These are phyloP conservation scores for Laguncularia racemosa DNA, from an alignment of 345 rosid genomes.

Conservation along the genomic window DNA sequence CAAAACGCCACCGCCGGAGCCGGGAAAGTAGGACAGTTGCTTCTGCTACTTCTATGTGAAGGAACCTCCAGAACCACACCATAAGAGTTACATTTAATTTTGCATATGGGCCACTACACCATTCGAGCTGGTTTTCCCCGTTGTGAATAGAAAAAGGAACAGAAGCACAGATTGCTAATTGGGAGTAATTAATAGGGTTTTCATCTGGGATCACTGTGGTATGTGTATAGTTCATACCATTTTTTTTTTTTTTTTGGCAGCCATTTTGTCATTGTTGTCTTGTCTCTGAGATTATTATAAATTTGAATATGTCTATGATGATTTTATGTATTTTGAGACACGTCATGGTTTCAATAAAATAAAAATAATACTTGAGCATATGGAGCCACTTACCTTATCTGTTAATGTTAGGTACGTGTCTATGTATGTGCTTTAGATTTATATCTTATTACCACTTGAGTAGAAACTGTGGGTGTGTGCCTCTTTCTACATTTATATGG, in stretches of 20 bases:
- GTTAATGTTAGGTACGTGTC: too few relatives aligned
- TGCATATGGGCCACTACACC: background rate
- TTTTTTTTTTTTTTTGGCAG: background rate
- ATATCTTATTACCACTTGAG: too few relatives aligned
- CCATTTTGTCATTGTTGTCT: constrained; percentile 24
- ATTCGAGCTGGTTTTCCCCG: background rate
- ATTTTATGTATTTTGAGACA: too few relatives aligned
- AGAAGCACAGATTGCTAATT: constrained; percentile 20
- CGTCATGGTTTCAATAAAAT: too few relatives aligned
- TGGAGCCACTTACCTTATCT: too few relatives aligned
- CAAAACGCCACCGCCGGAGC: constrained; percentile 40
- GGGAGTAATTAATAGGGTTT: constrained; percentile 6
- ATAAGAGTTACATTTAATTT: background rate
- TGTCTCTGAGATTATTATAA: constrained; percentile 10
- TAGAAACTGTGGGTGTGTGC: too few relatives aligned
- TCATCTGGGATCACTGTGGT: constrained; percentile 9
- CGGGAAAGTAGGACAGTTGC: constrained; percentile 13
- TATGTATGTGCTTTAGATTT: too few relatives aligned
- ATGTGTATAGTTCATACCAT: constrained; percentile 33
- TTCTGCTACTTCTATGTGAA: background rate
- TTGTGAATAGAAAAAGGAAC: constrained; percentile 31
- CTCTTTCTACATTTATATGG: too few relatives aligned
- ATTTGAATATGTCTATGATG: too few relatives aligned
- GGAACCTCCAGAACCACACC: too few relatives aligned
- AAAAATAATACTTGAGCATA: too few relatives aligned